Conservation (phyloP, 2,329 filamentous ascomycete species). For the Corniculantispora saksenae region DNA sequence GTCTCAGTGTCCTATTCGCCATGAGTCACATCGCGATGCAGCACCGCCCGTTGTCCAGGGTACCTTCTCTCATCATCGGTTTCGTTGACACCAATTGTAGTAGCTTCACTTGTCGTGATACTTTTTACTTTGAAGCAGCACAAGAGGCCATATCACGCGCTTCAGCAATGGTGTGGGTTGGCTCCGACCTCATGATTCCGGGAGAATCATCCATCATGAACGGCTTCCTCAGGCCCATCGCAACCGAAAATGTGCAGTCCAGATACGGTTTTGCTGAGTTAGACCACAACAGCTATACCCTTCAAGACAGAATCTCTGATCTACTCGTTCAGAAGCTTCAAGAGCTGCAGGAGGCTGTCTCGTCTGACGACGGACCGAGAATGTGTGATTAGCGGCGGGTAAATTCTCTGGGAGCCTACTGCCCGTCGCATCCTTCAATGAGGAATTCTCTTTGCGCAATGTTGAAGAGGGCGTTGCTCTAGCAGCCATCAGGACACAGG, state of each 20-base stretch:
- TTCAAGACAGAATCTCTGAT: background rate
- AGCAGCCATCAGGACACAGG: background rate
- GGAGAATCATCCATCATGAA: conserved; percentile 15
- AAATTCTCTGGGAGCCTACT: background rate
- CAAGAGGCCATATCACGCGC: background rate
- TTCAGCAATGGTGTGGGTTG: background rate
- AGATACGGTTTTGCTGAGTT: conserved; percentile 12
- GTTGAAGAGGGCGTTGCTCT: background rate
- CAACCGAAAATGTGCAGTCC: conserved; percentile 8
- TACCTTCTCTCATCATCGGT: conserved; percentile 10
- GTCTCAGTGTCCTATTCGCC: no score
- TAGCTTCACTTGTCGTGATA: conserved; percentile 10
- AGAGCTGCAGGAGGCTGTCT: background rate
- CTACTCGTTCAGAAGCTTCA: background rate
- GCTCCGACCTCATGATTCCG: conserved; percentile 1
- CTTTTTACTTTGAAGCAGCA: background rate
- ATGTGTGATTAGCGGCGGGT: background rate
- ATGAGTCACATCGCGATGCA: no score
- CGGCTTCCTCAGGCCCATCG: conserved; percentile 12
- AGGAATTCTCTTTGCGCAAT: conserved; percentile 9
- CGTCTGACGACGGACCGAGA: background rate
- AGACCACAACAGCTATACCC: conserved; percentile 2
- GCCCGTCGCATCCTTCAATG: background rate
- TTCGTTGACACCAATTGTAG: conserved; percentile 5
- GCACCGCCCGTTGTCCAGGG: no score